Evolutionary conservation across 257 asterid genomes (phyloP).

Genomic region (Capsicum rhomboideum): DNA sequence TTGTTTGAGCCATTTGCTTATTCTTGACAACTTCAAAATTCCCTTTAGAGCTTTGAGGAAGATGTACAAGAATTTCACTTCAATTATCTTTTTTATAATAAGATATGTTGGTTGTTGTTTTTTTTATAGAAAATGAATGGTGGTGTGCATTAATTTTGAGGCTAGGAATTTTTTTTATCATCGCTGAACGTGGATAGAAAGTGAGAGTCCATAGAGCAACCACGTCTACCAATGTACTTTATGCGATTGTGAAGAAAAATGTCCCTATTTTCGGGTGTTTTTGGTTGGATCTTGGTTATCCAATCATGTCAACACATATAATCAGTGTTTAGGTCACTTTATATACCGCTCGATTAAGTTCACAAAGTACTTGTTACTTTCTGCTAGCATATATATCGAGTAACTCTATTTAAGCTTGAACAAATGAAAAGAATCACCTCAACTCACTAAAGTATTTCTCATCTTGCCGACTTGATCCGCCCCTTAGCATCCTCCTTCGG

Average conservation of each 20-base stretch:
- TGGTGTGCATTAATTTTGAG: background rate
- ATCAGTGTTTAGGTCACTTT: no score
- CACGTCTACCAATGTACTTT: conserved; percentile 3
- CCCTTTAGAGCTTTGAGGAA: background rate
- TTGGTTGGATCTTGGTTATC: background rate
- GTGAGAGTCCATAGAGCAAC: conserved; percentile 7
- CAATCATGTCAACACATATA: background rate
- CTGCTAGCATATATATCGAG: no score
- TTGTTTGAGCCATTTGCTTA: conserved; percentile 50
- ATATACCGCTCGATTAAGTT: no score
- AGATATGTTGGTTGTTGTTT: background rate
- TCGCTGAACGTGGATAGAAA: background rate
- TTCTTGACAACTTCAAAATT: background rate
- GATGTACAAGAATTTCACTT: background rate
- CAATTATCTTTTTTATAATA: background rate
- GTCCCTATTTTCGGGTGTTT: background rate
- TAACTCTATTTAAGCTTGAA: no score
- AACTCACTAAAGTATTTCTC: background rate
- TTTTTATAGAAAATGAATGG: background rate
- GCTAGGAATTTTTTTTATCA: background rate
- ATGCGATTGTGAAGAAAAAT: background rate
- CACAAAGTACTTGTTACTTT: no score
- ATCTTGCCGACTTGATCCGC: background rate
- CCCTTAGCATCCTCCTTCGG: background rate
- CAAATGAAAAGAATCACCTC: no score